Percentiles rank a stretch among this genome's conserved stretches.
These are phyloP conservation scores for Sporothrix curviconia DNA, from an alignment of 2,329 filamentous ascomycete species.

Conservation along the genomic window DNA sequence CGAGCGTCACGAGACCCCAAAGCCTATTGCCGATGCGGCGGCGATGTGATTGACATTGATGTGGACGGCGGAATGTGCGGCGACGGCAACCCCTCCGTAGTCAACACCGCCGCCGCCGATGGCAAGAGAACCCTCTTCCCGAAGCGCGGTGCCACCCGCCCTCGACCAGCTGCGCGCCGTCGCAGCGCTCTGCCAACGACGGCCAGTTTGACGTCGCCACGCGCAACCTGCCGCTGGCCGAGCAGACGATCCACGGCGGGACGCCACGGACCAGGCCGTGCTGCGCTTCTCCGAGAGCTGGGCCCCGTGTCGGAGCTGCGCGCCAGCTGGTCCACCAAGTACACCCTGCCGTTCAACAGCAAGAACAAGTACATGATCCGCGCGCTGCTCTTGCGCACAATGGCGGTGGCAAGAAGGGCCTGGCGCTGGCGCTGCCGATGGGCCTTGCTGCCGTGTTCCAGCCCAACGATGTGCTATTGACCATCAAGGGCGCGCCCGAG, in stretches of 20 bases:
- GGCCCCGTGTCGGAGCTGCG: slow-evolving; percentile 54
- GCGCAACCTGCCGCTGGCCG: slow-evolving; percentile 48
- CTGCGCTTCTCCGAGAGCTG: slow-evolving; percentile 63
- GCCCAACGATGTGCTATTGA: slow-evolving; percentile 45
- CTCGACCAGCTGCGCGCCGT: slow-evolving; percentile 55
- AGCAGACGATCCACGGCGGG: slow-evolving; percentile 63
- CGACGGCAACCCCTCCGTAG: slow-evolving; percentile 8
- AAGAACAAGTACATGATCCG: slow-evolving; percentile 79
- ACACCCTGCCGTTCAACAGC: slow-evolving; percentile 69
- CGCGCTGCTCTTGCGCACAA: slow-evolving; percentile 44
- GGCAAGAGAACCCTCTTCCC: slow-evolving; percentile 24
- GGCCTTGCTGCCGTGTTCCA: slow-evolving; percentile 31
- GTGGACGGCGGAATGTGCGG: not conserved
- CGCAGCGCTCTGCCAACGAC: slow-evolving; percentile 64
- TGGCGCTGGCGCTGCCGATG: slow-evolving; percentile 32
- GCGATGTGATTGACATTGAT: not conserved
- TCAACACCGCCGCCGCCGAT: slow-evolving; percentile 18
- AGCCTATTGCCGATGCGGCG: not conserved
- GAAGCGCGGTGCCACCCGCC: slow-evolving; percentile 22
- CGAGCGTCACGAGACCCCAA: not conserved
- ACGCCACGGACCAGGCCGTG: slow-evolving; percentile 70
- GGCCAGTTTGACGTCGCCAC: slow-evolving; percentile 67
- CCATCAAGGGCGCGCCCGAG: slow-evolving; percentile 76
- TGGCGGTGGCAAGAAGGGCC: slow-evolving; percentile 26
- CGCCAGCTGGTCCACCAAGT: slow-evolving; percentile 57